Evolutionary conservation across 208 protist genomes (phyloP), one percentile per base, ranked within the genome.

Genomic region (Wallacemonas sp.): DNA sequence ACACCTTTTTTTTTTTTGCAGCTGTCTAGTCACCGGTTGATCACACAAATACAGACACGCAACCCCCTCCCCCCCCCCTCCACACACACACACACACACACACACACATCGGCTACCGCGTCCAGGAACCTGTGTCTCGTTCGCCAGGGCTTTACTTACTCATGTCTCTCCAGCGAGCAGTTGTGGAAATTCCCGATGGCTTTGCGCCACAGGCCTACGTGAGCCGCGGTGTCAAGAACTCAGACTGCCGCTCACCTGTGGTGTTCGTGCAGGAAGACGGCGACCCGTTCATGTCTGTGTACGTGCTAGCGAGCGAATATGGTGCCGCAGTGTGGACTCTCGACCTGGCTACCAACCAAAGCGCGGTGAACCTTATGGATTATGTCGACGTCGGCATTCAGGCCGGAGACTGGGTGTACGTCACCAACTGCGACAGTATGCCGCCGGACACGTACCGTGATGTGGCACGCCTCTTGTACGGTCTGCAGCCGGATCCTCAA

Each of bases 371-470:
- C 69, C 76, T 85, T 12, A 72, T 90, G 70, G 91, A 93, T 65
- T 96, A 96, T 71, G 77, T 96, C 32, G 91, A 96, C 21, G 84
- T 96, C 24, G 88, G 91, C 10, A 66, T 89, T 21, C 82, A 92
- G 54, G 94, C 93, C 70, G 91, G 91, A 15, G 91, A 96, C 71
- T 96, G 91, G 88, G 87, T 96, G 44, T 92, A 92, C 72, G 76
- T 96, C 22, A 81, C 76, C 10, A 86, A 91, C 60, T 92, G 79
- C 60, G 85, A 93, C 30, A 36, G 66, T 4, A 87, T 86, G 6
- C 76, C 63, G 1, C 69, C 71, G 6, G 66, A 76, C 38, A 74
- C 79, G 55, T 91, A 92, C 50, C 85, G 91, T 37, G 83, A 91
- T 12, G 76, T 94, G 15, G 83, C 88, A 21, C 81, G 78, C 17